These are phyloP conservation scores for Rutstroemia sydowiana DNA, from an alignment of 2,329 filamentous ascomycete genomes.

Conservation along the genomic window DNA sequence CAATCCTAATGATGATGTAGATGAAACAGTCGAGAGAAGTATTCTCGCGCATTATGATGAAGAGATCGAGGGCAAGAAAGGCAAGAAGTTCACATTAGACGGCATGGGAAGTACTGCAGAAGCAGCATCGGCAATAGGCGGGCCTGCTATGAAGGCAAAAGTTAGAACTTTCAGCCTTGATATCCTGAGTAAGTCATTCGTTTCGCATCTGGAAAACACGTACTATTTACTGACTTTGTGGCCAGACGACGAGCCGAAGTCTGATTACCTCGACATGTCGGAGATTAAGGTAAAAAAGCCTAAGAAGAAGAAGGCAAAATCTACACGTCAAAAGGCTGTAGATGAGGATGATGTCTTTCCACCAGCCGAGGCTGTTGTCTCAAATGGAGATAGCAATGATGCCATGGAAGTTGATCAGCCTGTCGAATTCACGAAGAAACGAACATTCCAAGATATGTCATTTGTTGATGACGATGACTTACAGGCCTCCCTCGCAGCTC, in stretches of 20 bases:
- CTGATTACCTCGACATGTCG: slow-evolving; percentile 81
- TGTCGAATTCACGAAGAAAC: slow-evolving; percentile 48
- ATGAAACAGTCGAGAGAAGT: slow-evolving; percentile 52
- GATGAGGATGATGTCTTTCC: slow-evolving; percentile 55
- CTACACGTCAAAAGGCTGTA: slow-evolving; percentile 60
- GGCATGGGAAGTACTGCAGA: slow-evolving; percentile 64
- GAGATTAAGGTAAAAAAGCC: slow-evolving; percentile 91
- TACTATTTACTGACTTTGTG: slow-evolving; percentile 28
- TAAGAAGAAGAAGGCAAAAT: slow-evolving; percentile 83
- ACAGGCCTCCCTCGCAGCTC: slow-evolving; percentile 76
- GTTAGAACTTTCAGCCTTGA: slow-evolving; percentile 71
- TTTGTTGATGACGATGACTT: slow-evolving; percentile 91
- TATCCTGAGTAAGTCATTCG: slow-evolving; percentile 43
- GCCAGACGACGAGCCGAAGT: slow-evolving; percentile 56
- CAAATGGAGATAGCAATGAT: slow-evolving; percentile 33
- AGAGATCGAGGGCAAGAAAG: slow-evolving; percentile 84
- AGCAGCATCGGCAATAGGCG: slow-evolving; percentile 40
- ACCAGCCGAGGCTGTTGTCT: slow-evolving; percentile 29
- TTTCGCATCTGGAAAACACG: not conserved
- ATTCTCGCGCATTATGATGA: slow-evolving; percentile 93
- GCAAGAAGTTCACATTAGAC: slow-evolving; percentile 81
- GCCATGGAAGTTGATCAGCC: slow-evolving; percentile 71
- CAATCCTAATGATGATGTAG: slow-evolving; percentile 71
- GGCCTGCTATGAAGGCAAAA: slow-evolving; percentile 52
- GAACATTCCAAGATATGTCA: slow-evolving; percentile 55